Base-by-base conservation (phyloP, 768 basidiomycete species). In the Floccularia luteovirens region DNA sequence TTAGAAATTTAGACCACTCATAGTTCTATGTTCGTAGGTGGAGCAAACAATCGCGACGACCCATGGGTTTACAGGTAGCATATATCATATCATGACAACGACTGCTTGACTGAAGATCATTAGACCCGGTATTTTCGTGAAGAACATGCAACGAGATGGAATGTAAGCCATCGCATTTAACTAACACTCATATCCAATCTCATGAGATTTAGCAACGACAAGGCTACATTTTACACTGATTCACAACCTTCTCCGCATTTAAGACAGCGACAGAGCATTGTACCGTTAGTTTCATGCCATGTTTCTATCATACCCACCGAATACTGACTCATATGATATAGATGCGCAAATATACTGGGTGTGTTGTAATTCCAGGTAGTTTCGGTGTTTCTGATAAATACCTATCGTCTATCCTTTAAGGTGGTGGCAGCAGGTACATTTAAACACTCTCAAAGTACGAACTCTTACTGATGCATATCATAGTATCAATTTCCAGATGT, bases 401-500 rank as follows among this genome's bases (percentile, higher is more conserved):
- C 8, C n/a, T 22, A 12, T 2, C 25, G 3, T 3, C 32, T n/a
- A 12, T 45, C 4, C 16, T 23, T 10, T 33, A 42, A 72, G 73
- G 72, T 43, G 72, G 75, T 41, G 75, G 75, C 28, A 74, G 75
- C 58, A 75, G 73, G 74, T 74, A 44, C 13, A 16, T 5, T 39
- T 13, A 19, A n/a, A 19, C 10, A n/a, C 20, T n/a, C n/a, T n/a
- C 27, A 24, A 30, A 8, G 32, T 19, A 7, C 32, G 8, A 8
- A 17, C n/a, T 41, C 14, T 24, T 36, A 19, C n/a, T 7, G n/a
- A n/a, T n/a, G n/a, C n/a, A n/a, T n/a, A 21, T 45, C 25, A 42
- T 45, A 80, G 79, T 51, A 82, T 82, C 64, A 84, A 84, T 58
- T 84, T 83, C 72, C 80, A 77, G 42, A 81, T 82, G 80, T 82